Evolutionary conservation across 1,284 basidiomycete genomes (phyloP).

Genomic region (Wallemia hederae): DNA sequence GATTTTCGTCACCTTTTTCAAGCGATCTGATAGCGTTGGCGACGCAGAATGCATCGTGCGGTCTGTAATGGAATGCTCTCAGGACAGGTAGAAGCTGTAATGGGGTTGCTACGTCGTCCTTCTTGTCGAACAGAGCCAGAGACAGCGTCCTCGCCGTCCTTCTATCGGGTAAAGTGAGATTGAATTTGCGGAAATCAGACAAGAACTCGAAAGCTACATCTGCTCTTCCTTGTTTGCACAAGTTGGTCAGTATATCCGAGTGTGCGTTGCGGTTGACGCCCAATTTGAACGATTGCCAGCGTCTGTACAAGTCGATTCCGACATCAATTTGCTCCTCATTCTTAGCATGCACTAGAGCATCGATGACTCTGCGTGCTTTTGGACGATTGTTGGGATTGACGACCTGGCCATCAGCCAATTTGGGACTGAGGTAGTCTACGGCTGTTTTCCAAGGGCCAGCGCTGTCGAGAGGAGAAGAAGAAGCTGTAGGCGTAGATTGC

Average conservation of each 20-base stretch:
- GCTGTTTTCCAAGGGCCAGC: background rate
- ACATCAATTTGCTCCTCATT: background rate
- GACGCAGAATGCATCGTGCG: background rate
- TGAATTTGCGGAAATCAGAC: background rate
- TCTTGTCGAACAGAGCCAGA: background rate
- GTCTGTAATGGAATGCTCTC: background rate
- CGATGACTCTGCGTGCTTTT: background rate
- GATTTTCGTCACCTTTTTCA: background rate
- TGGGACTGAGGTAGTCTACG: background rate
- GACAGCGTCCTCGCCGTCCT: background rate
- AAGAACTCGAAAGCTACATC: background rate
- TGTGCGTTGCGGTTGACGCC: background rate
- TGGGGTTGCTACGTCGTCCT: background rate
- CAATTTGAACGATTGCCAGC: background rate
- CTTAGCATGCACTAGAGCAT: background rate
- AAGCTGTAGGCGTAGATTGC: background rate
- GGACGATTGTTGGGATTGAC: background rate
- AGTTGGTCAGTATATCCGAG: background rate
- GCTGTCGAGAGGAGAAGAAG: background rate
- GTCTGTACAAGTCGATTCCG: background rate
- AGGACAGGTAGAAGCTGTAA: background rate
- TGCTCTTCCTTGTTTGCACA: background rate
- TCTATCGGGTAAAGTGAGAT: background rate
- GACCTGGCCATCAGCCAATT: background rate
- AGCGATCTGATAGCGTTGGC: background rate